Conservation (phyloP, 2,329 filamentous ascomycete species). For the Talaromyces sp. region DNA sequence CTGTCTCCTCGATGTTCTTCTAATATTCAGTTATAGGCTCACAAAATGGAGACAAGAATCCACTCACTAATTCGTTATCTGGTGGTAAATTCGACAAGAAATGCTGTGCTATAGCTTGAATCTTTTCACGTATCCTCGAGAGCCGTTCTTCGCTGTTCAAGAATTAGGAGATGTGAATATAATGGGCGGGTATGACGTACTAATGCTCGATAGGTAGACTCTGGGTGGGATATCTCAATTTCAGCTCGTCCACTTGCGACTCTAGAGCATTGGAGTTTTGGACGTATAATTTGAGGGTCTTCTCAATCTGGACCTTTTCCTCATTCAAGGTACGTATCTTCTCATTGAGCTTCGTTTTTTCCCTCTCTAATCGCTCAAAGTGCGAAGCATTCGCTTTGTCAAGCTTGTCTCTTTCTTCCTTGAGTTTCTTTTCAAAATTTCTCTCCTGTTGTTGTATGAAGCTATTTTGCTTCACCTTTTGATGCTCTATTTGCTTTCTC, state of each 20-base stretch:
- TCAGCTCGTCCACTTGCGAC: neutral
- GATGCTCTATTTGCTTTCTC: neutral
- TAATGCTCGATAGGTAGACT: constrained; percentile 9
- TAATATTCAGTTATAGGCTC: neutral
- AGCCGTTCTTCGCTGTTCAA: constrained; percentile 2
- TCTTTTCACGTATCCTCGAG: constrained; percentile 11
- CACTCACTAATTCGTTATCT: constrained; percentile 8
- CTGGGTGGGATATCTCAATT: constrained; percentile 7
- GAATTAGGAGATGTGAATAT: constrained; percentile 3
- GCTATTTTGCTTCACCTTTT: neutral
- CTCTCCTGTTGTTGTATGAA: constrained; percentile 2
- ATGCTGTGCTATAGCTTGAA: constrained; percentile 7
- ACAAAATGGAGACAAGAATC: neutral
- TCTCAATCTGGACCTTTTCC: constrained; percentile 10
- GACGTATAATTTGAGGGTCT: constrained; percentile 3
- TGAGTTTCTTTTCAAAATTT: neutral
- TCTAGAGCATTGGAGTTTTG: neutral
- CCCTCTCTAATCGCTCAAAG: neutral
- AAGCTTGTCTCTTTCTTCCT: constrained; percentile 6
- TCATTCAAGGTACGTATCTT: neutral
- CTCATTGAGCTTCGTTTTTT: neutral
- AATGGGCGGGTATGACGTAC: constrained; percentile 1
- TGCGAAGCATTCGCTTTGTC: neutral
- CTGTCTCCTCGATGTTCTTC: constrained; percentile 6
- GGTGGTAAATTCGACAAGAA: constrained; percentile 11